Base-by-base conservation (phyloP, 202 grass and related monocot genomes). In the Eragrostis tef region DNA sequence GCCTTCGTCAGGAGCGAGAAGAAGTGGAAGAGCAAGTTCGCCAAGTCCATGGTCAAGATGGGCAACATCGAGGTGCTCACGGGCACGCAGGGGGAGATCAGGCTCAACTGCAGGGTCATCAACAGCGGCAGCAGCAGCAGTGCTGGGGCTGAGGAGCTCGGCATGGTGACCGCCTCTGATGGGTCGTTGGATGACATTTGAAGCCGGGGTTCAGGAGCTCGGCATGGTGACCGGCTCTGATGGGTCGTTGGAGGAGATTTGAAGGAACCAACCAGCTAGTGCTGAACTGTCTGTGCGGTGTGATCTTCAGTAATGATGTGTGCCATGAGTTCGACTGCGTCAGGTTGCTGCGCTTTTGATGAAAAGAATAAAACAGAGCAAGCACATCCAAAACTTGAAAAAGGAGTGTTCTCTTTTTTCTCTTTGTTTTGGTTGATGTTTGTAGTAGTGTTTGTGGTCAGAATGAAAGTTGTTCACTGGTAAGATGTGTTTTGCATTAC, bases 31-130 rank as follows among this genome's bases (percentile, higher is more conserved):
- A 66, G 80, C 39, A 89, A 89, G 76, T 94, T 97, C 42, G 67
- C 70, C 17, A 89, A 86, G 82, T 54, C 91, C 45, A 93, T 97
- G 90, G 84, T 93, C 1, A 93, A 91, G 79, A 97, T 97, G 94
- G 89, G 94, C 24, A 26, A 67, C 56, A 90, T 93, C 56, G 76
- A 93, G 75, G 87, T 93, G 73, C 65, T 91, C 17, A 97, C 94
- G 0, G 91, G 91, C 3, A 97, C 87, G 25, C 82, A 91, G 2
- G 91, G 94, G 5, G 84, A 97, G 82, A 88, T 97, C 50, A 86
- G 94, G 71, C 75, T 86, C 53, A 91, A 86, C 68, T 97, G 94
- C 83, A 93, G 94, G 61, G 89, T 75, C 41, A 79, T 91, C 24
- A 97, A 94, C 81, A 88, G 51, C 46, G 90, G 84, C 19, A 80